Base-by-base conservation (phyloP, 2,329 filamentous ascomycete species). In the Phaeosphaeriaceae sp. region DNA sequence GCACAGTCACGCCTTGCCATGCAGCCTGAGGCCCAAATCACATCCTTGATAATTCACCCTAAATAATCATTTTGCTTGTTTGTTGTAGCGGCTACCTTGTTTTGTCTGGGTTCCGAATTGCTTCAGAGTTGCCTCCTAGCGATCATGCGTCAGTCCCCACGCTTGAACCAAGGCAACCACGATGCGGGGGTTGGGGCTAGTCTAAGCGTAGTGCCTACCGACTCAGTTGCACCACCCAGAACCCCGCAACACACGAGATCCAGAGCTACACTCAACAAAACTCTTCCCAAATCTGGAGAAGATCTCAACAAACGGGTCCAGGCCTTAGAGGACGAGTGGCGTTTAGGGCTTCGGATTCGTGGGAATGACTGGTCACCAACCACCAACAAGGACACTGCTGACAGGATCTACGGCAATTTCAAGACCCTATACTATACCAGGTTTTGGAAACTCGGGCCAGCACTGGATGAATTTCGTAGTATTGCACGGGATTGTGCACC, bases 291-390 rank as follows among this genome's bases (percentile, higher is more conserved):
- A 17, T 30, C 43, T 30, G 60, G 56, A 38, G 52, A 48, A n/a
- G 53, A 23, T 3, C 50, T 73, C 4, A 32, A 63, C 32, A 9
- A 47, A 1, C 42, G 61, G 13, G 56, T 72, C 23, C 36, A 34
- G 16, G 45, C 40, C 1, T 30, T 73, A 3, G 61, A 71, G 32
- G 13, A 35, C 2, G 17, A 55, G n/a, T 68, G 60, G 53, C 50
- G 52, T 2, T 12, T 72, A 0, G 64, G 60, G 1, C 40, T 72
- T 1, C 37, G 33, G 2, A 6, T 57, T 6, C 53, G 56, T 13
- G 48, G 46, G 3, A 26, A 37, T 4, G 46, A n/a, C 3, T 64
- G 60, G 56, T 70, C 69, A 2, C 70, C 68, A 2, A 46, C 33
- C 8, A 58, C 39, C 4, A 29, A 36, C 11, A 47, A 50, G 17